Evolutionary conservation across 768 basidiomycete species (phyloP).

Genomic region (Serpula lacrymans): DNA sequence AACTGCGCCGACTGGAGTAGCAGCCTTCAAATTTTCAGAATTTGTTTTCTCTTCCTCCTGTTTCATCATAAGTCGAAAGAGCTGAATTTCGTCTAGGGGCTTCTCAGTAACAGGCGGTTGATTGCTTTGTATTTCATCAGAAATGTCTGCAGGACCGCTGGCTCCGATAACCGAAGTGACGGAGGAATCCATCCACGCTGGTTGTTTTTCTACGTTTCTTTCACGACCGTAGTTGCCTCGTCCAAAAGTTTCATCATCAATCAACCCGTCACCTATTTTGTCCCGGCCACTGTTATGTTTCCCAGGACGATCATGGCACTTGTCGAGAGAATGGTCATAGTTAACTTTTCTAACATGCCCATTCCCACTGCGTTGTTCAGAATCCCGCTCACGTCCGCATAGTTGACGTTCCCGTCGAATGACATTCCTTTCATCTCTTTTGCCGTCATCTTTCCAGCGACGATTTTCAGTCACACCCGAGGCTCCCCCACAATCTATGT

Average conservation of each 20-base stretch:
- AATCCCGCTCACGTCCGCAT: conserved; percentile 32
- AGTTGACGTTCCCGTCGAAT: conserved; percentile 54
- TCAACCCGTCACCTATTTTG: conserved; percentile 36
- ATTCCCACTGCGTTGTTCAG: conserved; percentile 38
- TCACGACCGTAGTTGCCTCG: conserved; percentile 51
- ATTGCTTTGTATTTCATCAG: conserved; percentile 85
- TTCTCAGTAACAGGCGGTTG: conserved; percentile 42
- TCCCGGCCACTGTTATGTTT: conserved; percentile 63
- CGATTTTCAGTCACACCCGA: conserved; percentile 63
- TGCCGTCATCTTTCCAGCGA: conserved; percentile 81
- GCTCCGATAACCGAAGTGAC: conserved; percentile 58
- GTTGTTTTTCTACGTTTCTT: conserved; percentile 73
- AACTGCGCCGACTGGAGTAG: too few species aligned
- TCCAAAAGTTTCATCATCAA: conserved; percentile 43
- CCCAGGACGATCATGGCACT: conserved; percentile 51
- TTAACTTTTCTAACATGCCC: too few species aligned
- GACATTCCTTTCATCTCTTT: conserved; percentile 71
- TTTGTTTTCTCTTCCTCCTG: conserved; percentile 58
- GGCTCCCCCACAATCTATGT: conserved; percentile 43
- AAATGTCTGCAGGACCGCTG: conserved; percentile 56
- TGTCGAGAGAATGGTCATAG: conserved; percentile 45
- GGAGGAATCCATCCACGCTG: conserved; percentile 90
- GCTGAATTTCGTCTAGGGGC: conserved; percentile 75
- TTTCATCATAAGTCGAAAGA: conserved; percentile 83
- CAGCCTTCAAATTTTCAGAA: too few species aligned